These are phyloP conservation scores for Pleurotus ostreatus DNA, from an alignment of 768 basidiomycete species.

Conservation along the genomic window DNA sequence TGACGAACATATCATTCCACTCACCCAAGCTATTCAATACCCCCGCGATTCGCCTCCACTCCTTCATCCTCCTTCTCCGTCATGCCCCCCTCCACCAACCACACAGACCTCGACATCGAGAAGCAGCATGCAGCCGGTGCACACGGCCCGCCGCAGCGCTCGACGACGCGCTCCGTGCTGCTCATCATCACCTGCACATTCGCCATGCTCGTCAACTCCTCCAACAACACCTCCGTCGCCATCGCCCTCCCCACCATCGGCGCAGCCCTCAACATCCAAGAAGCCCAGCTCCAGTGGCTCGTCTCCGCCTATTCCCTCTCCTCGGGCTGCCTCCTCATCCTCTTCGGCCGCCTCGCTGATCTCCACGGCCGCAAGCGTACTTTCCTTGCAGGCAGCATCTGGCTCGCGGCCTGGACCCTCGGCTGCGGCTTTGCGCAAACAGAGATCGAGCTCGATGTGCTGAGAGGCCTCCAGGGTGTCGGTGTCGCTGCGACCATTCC, in stretches of 20 bases:
- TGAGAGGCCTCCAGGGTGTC: conserved; percentile 76
- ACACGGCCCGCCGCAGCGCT: not conserved
- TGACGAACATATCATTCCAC: no score
- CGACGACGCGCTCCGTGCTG: conserved; percentile 12
- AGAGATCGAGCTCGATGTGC: conserved; percentile 57
- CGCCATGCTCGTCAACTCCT: conserved; percentile 33
- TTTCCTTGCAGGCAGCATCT: conserved; percentile 57
- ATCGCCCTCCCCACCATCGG: conserved; percentile 52
- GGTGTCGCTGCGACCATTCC: conserved; percentile 76
- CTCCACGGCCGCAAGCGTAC: conserved; percentile 68
- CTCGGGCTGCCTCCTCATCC: conserved; percentile 71
- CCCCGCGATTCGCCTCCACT: no score
- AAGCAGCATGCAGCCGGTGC: not conserved
- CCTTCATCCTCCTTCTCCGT: not conserved
- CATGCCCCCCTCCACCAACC: not conserved
- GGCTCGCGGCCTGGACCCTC: conserved; percentile 54
- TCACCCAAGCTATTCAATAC: no score
- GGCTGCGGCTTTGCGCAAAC: conserved; percentile 63
- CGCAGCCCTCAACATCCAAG: conserved; percentile 40
- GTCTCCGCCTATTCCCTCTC: conserved; percentile 64
- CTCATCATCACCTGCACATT: conserved; percentile 32
- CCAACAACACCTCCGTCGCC: conserved; percentile 42
- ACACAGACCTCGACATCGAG: not conserved
- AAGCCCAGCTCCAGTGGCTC: conserved; percentile 62
- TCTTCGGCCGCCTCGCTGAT: conserved; percentile 76